phyloP scores from a whole-genome alignment of 225 moss, liverwort and hornwort genomes.

The Sphagnum tenellum region DNA sequence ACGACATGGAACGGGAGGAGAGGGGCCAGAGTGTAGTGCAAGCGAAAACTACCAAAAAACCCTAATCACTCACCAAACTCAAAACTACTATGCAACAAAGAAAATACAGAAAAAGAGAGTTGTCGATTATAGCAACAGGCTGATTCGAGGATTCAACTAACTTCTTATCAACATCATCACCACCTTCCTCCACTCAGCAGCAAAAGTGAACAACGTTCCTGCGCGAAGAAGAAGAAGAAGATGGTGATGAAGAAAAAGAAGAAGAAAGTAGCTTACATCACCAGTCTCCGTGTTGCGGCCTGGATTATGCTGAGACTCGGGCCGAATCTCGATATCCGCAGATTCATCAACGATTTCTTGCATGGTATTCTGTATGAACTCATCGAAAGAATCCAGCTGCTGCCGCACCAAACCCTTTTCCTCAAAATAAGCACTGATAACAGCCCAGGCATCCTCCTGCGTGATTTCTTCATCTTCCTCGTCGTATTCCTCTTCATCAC shows the following conservation, averaged over 20 bases:
- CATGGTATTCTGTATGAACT: constrained; percentile 99
- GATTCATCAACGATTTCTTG: constrained; percentile 99
- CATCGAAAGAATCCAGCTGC: constrained; percentile 99
- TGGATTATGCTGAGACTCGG: constrained; percentile 99
- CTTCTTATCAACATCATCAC: too few relatives aligned
- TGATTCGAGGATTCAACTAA: too few relatives aligned
- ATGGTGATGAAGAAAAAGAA: background rate
- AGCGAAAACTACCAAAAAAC: too few relatives aligned
- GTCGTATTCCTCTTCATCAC: constrained; percentile 77
- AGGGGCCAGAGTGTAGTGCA: too few relatives aligned
- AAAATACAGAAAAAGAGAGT: too few relatives aligned
- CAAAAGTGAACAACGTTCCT: too few relatives aligned
- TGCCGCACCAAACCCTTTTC: constrained; percentile 98
- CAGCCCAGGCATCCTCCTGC: constrained; percentile 99
- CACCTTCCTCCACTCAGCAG: too few relatives aligned
- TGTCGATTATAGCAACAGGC: too few relatives aligned
- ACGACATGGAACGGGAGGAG: too few relatives aligned
- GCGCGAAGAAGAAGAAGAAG: too few relatives aligned
- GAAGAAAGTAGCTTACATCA: constrained; percentile 37
- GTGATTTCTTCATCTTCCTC: constrained; percentile 97
- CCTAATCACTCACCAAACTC: too few relatives aligned
- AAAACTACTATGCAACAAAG: too few relatives aligned
- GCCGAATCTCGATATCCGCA: constrained; percentile 95
- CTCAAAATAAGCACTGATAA: constrained; percentile 95
- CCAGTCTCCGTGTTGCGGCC: constrained; percentile 72